Evolutionary conservation across 2,329 filamentous ascomycete species (phyloP), one percentile per base, ranked within the genome.

Genomic region (Nigrospora oryzae): DNA sequence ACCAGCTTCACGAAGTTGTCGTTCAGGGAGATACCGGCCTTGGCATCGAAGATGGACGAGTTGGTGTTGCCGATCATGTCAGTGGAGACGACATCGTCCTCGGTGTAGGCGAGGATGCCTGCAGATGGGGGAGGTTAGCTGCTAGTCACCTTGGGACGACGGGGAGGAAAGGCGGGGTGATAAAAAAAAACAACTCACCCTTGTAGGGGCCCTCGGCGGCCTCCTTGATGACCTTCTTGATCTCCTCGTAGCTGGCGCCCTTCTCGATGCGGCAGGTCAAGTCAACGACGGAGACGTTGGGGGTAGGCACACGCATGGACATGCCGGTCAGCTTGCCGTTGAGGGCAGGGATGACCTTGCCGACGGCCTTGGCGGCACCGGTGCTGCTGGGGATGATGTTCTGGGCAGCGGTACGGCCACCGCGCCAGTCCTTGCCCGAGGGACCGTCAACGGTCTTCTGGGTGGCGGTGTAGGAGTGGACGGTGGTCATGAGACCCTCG

Each of bases 261-360:
- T 96, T 97, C 83, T 95, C 87, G 60, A 94, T 78, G 63, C 91
- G 90, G 81, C 74, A 82, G 63, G 93, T 98, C 68, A 98, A 75
- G 74, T 98, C 93, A 65, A 98, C 93, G 70, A 97, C 93, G 61
- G 93, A 98, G 70, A 98, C 93, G 80, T 98, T 97, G 79, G 88
- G 73, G 59, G 93, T 97, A 59, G 93, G 93, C 49, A 98, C 91
- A 86, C 93, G 93, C 86, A 98, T 93, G 64, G 93, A 81, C 93
- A 98, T 97, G 77, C 93, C 93, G 57, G 93, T 98, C 58, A 97
- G 89, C 85, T 98, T 98, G 82, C 93, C 93, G 77, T 97, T 97
- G 59, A 98, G 84, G 60, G 81, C 75, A 61, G 93, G 93, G 64
- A 97, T 97, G 78, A 97, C 93, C 86, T 98, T 98, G 77, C 93